phyloP scores from a whole-genome alignment of 1,284 basidiomycete species.

The Boletus smithii region DNA sequence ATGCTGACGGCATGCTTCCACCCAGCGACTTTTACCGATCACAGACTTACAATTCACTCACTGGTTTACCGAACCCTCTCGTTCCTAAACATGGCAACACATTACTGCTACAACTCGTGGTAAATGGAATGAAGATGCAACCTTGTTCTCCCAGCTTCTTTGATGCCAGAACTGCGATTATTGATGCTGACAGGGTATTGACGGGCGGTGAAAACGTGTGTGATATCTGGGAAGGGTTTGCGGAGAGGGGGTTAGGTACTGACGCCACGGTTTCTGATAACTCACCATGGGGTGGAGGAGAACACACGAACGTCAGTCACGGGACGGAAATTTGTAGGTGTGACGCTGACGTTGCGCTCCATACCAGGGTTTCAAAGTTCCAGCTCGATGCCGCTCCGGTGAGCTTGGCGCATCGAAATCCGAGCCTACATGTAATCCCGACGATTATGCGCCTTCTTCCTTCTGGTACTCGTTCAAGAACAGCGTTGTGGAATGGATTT shows the following conservation, averaged over 20 bases:
- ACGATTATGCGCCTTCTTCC: no score
- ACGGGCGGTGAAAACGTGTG: constrained; percentile 94
- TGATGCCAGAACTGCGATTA: constrained; percentile 88
- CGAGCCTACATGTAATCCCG: no score
- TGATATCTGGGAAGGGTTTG: constrained; percentile 85
- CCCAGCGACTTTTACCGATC: constrained; percentile 72
- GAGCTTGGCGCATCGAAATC: no score
- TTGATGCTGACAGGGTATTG: constrained; percentile 87
- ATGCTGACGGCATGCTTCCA: constrained; percentile 59
- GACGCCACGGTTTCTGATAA: constrained; percentile 72
- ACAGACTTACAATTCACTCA: constrained; percentile 31
- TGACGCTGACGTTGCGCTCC: background rate
- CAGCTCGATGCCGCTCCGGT: no score
- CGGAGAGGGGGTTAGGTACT: constrained; percentile 75
- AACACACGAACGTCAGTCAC: constrained; percentile 55
- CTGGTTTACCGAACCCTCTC: constrained; percentile 53
- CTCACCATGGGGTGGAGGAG: constrained; percentile 95
- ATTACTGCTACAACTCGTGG: constrained; percentile 79
- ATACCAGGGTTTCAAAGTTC: constrained; percentile 30
- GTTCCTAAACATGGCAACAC: constrained; percentile 94
- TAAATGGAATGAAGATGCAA: constrained; percentile 94
- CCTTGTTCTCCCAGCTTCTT: constrained; percentile 91
- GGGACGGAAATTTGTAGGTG: no score
- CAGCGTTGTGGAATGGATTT: no score
- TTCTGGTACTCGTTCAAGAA: no score